Percentiles rank a stretch among this genome's conserved stretches.
phyloP scores from a whole-genome alignment of 2,329 filamentous ascomycete species.

The Talaromyces funiculosus region DNA sequence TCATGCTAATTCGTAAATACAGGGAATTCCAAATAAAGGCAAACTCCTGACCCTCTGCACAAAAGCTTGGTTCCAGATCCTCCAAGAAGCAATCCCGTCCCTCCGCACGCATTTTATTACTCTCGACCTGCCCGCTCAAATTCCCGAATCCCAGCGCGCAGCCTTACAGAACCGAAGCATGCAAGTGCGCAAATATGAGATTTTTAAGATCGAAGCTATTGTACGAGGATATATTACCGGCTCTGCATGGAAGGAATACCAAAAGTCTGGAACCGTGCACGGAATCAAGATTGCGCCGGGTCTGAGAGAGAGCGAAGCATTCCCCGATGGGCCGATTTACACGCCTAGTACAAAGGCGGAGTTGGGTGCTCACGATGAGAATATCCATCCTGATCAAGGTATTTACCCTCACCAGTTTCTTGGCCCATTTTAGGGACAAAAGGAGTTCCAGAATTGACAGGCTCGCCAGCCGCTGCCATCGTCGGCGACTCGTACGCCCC shows the following conservation, averaged over 20 bases:
- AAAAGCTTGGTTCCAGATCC: conserved; percentile 61
- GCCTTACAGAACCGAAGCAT: conserved; percentile 64
- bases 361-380: conserved; percentile 73
- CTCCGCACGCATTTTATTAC: conserved; percentile 61
- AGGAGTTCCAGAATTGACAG: background rate
- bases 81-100: conserved; percentile 50
- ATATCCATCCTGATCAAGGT: conserved; percentile 68
- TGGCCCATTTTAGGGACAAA: too few species aligned
- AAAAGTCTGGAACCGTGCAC: conserved; percentile 69
- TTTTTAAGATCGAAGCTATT: conserved; percentile 76
- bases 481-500: conserved; percentile 60
- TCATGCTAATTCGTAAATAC: too few species aligned
- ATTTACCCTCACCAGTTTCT: conserved; percentile 20
- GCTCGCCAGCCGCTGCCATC: conserved; percentile 48
- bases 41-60: conserved; percentile 62
- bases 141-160: conserved; percentile 45
- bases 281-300: conserved; percentile 65
- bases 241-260: conserved; percentile 75
- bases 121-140: conserved; percentile 49
- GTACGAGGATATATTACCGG: conserved; percentile 89
- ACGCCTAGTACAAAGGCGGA: conserved; percentile 84
- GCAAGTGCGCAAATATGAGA: conserved; percentile 66
- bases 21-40: conserved; percentile 66
- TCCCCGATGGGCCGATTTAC: conserved; percentile 63
- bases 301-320: conserved; percentile 63